Percentiles rank a stretch among this genome's conserved stretches.
Evolutionary conservation across 345 rosid species (phyloP).

Genomic region (Sisymbrium irio): DNA sequence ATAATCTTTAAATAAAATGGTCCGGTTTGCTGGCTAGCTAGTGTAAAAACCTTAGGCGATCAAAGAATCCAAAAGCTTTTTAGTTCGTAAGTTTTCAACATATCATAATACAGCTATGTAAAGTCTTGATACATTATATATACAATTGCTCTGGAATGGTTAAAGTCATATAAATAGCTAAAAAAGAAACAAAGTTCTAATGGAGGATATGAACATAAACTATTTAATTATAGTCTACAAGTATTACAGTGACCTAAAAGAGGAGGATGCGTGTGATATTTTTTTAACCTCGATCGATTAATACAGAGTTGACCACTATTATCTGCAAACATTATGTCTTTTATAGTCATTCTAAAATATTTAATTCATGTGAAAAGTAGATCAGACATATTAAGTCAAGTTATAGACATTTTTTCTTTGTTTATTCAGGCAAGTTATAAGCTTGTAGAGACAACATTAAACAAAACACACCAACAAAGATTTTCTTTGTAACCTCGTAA

Average conservation of each 20-base stretch:
- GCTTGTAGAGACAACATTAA: slow-evolving; percentile 31
- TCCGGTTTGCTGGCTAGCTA: background rate
- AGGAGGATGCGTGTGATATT: background rate
- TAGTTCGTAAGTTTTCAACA: background rate
- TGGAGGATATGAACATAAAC: background rate
- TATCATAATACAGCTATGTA: background rate
- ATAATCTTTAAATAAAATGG: background rate
- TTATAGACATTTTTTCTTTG: slow-evolving; percentile 11
- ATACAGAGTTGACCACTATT: background rate
- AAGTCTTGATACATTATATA: background rate
- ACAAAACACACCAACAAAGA: slow-evolving; percentile 37
- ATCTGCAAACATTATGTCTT: background rate
- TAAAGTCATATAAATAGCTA: background rate
- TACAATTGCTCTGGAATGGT: background rate
- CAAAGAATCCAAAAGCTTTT: background rate
- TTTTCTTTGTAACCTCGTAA: slow-evolving; percentile 40
- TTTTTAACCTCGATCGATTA: background rate
- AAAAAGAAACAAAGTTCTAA: background rate
- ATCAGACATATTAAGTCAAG: slow-evolving; percentile 25
- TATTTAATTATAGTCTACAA: background rate
- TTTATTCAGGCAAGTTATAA: slow-evolving; percentile 21
- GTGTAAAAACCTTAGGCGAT: background rate
- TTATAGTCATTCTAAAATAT: slow-evolving; percentile 5
- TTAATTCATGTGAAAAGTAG: slow-evolving; percentile 16
- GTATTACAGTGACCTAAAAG: background rate